Base-by-base conservation (phyloP, 2,329 filamentous ascomycete species). In the Zasmidium cellare region DNA sequence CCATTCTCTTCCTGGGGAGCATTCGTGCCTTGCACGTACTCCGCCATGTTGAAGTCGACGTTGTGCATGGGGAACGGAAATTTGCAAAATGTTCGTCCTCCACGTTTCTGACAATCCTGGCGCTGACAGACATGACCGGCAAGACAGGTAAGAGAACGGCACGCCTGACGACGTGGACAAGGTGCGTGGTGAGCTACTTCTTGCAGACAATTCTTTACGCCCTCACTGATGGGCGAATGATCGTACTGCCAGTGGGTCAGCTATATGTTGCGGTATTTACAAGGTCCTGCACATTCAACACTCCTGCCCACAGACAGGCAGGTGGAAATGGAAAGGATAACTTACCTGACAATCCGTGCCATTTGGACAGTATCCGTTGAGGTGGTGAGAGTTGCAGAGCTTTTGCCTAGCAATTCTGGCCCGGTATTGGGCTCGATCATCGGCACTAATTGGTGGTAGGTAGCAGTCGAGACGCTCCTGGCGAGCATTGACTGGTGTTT, bases 361-460 rank as follows among this genome's bases (percentile, higher is more conserved):
- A 7, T 64, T 59, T 16, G 55, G 46, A 51, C 71, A 72, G 35
- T 62, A 46, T 3, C 65, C 67, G 41, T 51, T 57, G 0, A 84
- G 71, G 56, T 82, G 77, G 57, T 76, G 75, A 24, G 74, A 75
- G 64, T 83, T 83, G 67, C 81, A 84, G 0, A 80, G 73, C 62
- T 81, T 82, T 18, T 71, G 68, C 2, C 69, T 63, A 14, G 69
- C 70, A 24, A 72, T 70, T 12, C 75, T 73, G 11, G 69, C 66
- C 19, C 74, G 72, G 64, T 80, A 83, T 9, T 62, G 61, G 1
- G 71, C 65, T 65, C 75, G 74, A 24, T 77, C 75, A 16, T 75
- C 71, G 14, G 61, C 31, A 0, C 74, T 64, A 0, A 78, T 76
- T 0, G 68, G 62, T 9, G 72, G 69, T 28, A 75, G 69, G 63